Percentiles rank a stretch among this genome's conserved stretches.
Evolutionary conservation across 805 yeast genomes (phyloP).

Genomic region (Crinitomyces ghanaensis): DNA sequence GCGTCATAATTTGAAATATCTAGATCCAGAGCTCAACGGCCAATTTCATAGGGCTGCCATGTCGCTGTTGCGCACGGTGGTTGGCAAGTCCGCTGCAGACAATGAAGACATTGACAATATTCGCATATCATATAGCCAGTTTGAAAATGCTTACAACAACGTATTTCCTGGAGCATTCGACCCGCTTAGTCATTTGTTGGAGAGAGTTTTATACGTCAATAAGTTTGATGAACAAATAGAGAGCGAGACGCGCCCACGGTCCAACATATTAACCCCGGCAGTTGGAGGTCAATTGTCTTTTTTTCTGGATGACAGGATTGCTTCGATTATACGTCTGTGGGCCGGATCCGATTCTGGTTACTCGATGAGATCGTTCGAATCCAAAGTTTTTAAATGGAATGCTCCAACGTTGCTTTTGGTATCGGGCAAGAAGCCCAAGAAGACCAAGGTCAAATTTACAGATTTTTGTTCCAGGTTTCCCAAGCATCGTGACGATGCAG

Average conservation of each 20-base stretch:
- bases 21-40: constrained; percentile 15
- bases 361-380: constrained; percentile 77
- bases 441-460: constrained; percentile 12
- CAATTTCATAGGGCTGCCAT: constrained; percentile 9
- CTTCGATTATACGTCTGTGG: constrained; percentile 45
- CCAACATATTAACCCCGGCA: too few species aligned
- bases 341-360: constrained; percentile 71
- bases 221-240: neutral
- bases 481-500: constrained; percentile 13
- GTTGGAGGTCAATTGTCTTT: constrained; percentile 33
- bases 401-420: constrained; percentile 71
- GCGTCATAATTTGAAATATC: constrained; percentile 17
- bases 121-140: constrained; percentile 10
- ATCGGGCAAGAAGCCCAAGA: constrained; percentile 39
- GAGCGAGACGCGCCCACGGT: too few species aligned
- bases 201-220: constrained; percentile 30
- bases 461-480: constrained; percentile 19
- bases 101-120: constrained; percentile 8
- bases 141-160: constrained; percentile 12
- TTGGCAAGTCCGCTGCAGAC: constrained; percentile 16
- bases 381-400: constrained; percentile 77
- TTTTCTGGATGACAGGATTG: constrained; percentile 22
- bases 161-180: constrained; percentile 32
- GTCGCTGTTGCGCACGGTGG: constrained; percentile 15
- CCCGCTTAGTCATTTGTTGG: constrained; percentile 36